A percentile compares a stretch with the other conserved stretches of the same genome.
Evolutionary conservation across 1,139 yeast genomes (phyloP).

Genomic region (Magnusiomyces tetraspermus): DNA sequence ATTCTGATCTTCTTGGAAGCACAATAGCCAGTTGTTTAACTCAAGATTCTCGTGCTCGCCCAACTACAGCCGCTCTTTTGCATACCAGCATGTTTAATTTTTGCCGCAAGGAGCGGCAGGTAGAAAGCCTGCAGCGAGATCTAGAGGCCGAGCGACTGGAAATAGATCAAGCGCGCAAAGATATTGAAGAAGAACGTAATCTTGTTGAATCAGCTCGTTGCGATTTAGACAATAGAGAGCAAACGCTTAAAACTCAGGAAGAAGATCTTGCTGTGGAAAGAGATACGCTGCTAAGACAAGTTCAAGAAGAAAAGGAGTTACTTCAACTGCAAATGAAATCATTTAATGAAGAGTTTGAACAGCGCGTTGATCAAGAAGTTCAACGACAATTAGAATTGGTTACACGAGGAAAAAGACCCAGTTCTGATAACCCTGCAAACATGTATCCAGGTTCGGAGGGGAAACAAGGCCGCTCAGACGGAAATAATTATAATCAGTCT

Average conservation of each 20-base stretch:
- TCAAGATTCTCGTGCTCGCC: constrained; percentile 60
- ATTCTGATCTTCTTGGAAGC: constrained; percentile 61
- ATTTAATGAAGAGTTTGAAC: constrained; percentile 24
- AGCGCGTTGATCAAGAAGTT: constrained; percentile 30
- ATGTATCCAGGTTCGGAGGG: neutral
- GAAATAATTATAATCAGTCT: neutral
- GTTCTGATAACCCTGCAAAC: neutral
- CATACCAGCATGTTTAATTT: constrained; percentile 71
- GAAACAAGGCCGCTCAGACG: neutral
- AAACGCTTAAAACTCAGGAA: constrained; percentile 16
- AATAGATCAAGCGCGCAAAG: constrained; percentile 5
- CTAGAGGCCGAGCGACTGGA: neutral
- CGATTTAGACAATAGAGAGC: constrained; percentile 16
- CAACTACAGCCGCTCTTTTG: constrained; percentile 67
- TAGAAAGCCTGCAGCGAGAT: constrained; percentile 34
- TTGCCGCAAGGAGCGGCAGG: constrained; percentile 69
- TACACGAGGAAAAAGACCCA: constrained; percentile 4
- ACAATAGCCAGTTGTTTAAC: constrained; percentile 75
- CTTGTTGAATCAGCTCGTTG: neutral
- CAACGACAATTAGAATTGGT: constrained; percentile 21
- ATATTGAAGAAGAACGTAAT: constrained; percentile 16
- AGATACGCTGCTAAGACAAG: constrained; percentile 23
- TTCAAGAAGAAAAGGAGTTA: constrained; percentile 22
- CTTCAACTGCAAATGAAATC: constrained; percentile 23
- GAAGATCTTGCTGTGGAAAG: constrained; percentile 24